Conservation (phyloP, 352 stramenopile species). For the Achlya hypogyna region DNA sequence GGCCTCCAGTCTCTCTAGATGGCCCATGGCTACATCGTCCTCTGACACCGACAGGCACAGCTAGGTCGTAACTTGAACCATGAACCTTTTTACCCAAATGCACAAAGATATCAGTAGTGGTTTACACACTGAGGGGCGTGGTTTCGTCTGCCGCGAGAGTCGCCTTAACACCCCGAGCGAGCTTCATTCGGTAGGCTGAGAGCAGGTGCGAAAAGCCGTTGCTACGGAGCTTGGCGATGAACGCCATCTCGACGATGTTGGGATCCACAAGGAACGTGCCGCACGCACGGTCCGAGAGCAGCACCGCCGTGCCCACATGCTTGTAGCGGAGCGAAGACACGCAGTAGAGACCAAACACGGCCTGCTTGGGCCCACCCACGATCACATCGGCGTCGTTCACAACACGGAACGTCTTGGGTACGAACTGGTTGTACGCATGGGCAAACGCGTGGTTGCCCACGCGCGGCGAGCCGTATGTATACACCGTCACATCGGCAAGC, state of each 20-base stretch:
- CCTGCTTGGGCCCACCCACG: slow-evolving; percentile 20
- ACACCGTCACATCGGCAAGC: slow-evolving; percentile 19
- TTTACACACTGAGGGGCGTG: neutral
- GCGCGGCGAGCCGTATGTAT: slow-evolving; percentile 28
- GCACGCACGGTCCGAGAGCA: slow-evolving; percentile 20
- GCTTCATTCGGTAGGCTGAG: slow-evolving; percentile 1
- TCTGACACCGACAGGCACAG: too few species aligned
- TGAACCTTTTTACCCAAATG: neutral
- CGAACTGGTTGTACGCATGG: slow-evolving; percentile 9
- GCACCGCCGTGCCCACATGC: slow-evolving; percentile 24
- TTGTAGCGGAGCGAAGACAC: slow-evolving; percentile 21
- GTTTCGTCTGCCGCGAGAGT: neutral
- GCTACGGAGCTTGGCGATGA: slow-evolving; percentile 17
- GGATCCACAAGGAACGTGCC: slow-evolving; percentile 27
- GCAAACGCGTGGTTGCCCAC: slow-evolving; percentile 27
- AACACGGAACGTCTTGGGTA: slow-evolving; percentile 19
- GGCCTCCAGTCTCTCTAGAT: too few species aligned
- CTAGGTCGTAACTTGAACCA: neutral
- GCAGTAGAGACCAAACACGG: slow-evolving; percentile 11
- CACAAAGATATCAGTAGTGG: neutral
- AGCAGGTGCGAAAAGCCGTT: slow-evolving; percentile 15
- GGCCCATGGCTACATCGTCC: too few species aligned
- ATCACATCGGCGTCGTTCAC: slow-evolving; percentile 26
- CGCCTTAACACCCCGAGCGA: neutral
- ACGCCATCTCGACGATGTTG: slow-evolving; percentile 26